Evolutionary conservation across 2,329 filamentous ascomycete species (phyloP), one percentile per base, ranked within the genome.

Genomic region (Ceratocystis huliohia): DNA sequence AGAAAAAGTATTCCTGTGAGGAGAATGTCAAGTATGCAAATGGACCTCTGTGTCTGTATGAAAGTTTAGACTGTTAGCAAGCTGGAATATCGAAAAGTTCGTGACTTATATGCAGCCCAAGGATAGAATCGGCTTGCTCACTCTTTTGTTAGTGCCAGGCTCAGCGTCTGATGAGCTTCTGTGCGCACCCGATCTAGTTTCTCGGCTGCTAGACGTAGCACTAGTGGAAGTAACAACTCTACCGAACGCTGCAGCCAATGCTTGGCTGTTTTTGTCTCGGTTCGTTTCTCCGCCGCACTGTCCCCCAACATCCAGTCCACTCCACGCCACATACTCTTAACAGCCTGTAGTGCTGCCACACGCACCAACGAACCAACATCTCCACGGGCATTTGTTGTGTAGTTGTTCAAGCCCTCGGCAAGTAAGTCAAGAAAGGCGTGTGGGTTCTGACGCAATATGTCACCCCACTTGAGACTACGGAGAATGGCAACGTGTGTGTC

Each of bases 351-450:
- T 28, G 90, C 92, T 74, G 92, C 88, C 4, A 93, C 78, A 2
- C 94, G 83, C 3, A 96, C 88, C 64, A 92, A 83, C 0, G 92
- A 96, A 4, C 94, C 94, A 62, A 97, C 82, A 72, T 99, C 94
- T 17, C 94, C 94, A 66, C 91, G 82, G 15, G 92, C 87, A 70
- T 90, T 93, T 2, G 90, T 92, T 0, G 90, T 96, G 72, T 97
- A 97, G 73, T 99, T 92, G 70, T 93, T 88, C 33, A 99, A 76
- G 0, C 87, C 84, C 50, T 82, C 81, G 0, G 75, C 72, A 7
- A 88, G 74, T 1, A 84, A 69, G 0, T 72, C 70, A 1, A 82
- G 68, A 67, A 85, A 81, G 2, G 72, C 70, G 4, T 70, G 69
- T 2, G 76, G 73, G 53, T 77, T 75, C 33, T 77, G 72, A 46